Conservation (phyloP, 306 rosid species). For the Castanospermum australe region DNA sequence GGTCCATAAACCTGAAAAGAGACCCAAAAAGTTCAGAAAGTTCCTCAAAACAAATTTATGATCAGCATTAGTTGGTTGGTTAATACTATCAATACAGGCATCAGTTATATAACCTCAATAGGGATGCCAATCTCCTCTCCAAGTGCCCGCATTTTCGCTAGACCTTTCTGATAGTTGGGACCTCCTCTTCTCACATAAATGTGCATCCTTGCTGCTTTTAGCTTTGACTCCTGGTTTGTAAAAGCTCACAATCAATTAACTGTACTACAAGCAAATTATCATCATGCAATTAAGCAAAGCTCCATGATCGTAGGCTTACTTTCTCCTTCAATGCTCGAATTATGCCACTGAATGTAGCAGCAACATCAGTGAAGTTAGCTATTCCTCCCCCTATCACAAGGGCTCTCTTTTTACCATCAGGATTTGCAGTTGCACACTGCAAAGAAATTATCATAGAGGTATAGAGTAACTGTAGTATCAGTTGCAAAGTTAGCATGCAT, state of each 20-base stretch:
- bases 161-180: conserved; percentile 93
- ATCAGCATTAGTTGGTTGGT: conserved; percentile 1
- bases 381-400: conserved; percentile 97
- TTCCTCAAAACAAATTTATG: not conserved
- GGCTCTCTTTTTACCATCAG: conserved; percentile 81
- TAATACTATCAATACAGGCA: not conserved
- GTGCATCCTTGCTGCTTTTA: conserved; percentile 81
- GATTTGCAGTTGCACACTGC: conserved; percentile 92
- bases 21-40: conserved; percentile 16
- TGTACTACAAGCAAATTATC: not conserved
- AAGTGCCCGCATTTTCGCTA: conserved; percentile 87
- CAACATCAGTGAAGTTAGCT: conserved; percentile 96
- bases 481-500: conserved; percentile 1
- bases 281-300: not conserved
- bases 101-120: conserved; percentile 65
- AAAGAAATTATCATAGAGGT: conserved; percentile 16
- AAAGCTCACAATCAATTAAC: conserved; percentile 26
- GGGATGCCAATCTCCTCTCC: conserved; percentile 95
- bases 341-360: conserved; percentile 93
- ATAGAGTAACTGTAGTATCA: not conserved
- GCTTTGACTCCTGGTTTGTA: conserved; percentile 74
- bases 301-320: conserved; percentile 40
- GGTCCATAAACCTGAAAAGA: conserved; percentile 89
- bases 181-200: conserved; percentile 98
- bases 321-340: conserved; percentile 91